Base-by-base conservation (phyloP, 1,139 yeast species). In the Trichomonascaceae sp. region DNA sequence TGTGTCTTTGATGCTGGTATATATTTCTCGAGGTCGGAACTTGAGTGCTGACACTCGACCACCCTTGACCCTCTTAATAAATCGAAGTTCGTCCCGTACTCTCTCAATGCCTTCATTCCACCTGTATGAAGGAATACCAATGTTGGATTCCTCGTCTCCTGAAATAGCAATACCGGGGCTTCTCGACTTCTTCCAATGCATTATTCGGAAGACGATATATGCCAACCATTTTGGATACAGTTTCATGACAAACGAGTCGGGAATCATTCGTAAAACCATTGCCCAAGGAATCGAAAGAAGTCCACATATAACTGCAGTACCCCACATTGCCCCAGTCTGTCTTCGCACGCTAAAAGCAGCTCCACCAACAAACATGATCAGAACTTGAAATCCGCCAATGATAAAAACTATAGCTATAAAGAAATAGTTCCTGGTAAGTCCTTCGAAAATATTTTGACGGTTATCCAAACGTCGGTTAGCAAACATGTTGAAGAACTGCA, bases 301-400 rank as follows among this genome's bases (percentile, higher is more conserved):
- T 27, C 99, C 99, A 74, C 96, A 84, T 45, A 87, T 65, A 15
- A 95, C 72, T 0, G 98, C 96, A 2, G 90, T 83, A 0, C 82
- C 95, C 99, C 99, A 95, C 85, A 84, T 83, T 1, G 81, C 82
- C 5, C 87, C 85, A 0, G 95, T 84, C 70, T 87, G 95, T 60
- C 85, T 78, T 2, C 81, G 82, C 61, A 91, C 78, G 18, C 90
- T 82, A 70, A 95, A 95, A 0, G 99, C 96, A 49, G 95, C 88
- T 55, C 99, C 99, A 53, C 99, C 99, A 59, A 89, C 93, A 72
- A 83, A 87, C 98, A 95, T 91, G 64, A 95, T 91, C 56, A 93
- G 70, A 7, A 91, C 75, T 72, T 95, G 99, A 68, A 84, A 81
- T 12, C 85, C 91, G 45, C 84, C 91, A 70, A 95, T 91, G 51